These are phyloP conservation scores for Sugiyamaella castrensis DNA, from an alignment of 1,139 yeast genomes.

Conservation along the genomic window DNA sequence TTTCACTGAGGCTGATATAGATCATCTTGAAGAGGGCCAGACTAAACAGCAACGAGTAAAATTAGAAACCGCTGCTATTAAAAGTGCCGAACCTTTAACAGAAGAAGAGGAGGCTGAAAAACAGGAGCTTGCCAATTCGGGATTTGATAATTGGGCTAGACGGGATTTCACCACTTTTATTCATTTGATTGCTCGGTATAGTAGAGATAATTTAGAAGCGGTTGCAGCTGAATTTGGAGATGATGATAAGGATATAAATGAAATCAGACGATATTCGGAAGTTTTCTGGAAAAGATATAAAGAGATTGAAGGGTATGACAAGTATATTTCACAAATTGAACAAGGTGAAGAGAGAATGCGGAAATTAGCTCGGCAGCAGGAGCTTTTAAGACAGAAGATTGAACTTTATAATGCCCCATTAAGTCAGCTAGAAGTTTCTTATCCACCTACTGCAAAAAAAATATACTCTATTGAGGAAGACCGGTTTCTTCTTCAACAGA, in stretches of 20 bases:
- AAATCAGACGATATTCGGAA: constrained; percentile 64
- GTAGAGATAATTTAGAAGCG: constrained; percentile 60
- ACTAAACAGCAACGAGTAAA: constrained; percentile 56
- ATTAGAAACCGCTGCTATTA: constrained; percentile 59
- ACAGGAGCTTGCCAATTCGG: constrained; percentile 54
- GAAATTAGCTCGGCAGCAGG: constrained; percentile 62
- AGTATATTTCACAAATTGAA: constrained; percentile 78
- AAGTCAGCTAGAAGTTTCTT: constrained; percentile 73
- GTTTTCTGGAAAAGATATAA: constrained; percentile 75
- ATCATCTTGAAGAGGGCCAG: constrained; percentile 48
- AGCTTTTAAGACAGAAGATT: constrained; percentile 61
- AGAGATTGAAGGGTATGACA: constrained; percentile 81
- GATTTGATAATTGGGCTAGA: constrained; percentile 82
- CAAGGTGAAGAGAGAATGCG: constrained; percentile 80
- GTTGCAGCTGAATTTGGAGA: constrained; percentile 56
- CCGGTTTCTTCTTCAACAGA: constrained; percentile 68
- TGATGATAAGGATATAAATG: constrained; percentile 67
- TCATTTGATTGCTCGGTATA: constrained; percentile 78
- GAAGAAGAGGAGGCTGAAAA: constrained; percentile 72
- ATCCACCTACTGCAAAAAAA: constrained; percentile 81
- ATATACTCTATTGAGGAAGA: constrained; percentile 86
- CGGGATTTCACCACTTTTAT: constrained; percentile 87
- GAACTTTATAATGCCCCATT: constrained; percentile 65
- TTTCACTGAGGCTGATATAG: constrained; percentile 49
- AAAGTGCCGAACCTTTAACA: constrained; percentile 60